Percentiles rank a stretch among this genome's conserved stretches.
These are phyloP conservation scores for Gymnopilus dilepis DNA, from an alignment of 768 basidiomycete species.

Conservation along the genomic window DNA sequence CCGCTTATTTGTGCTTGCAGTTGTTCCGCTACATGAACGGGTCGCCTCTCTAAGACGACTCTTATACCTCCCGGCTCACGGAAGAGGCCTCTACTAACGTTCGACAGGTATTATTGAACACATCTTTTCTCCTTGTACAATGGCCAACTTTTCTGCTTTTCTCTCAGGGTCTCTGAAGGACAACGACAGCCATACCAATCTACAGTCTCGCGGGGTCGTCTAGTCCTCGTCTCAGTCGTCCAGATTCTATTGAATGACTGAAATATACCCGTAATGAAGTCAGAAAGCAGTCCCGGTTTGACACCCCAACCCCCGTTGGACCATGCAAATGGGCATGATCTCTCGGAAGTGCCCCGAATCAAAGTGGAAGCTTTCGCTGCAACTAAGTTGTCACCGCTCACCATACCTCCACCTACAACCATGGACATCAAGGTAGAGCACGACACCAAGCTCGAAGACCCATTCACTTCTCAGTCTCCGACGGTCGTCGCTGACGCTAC, in stretches of 20 bases:
- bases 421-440: constrained; percentile 38
- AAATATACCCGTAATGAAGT: constrained; percentile 27
- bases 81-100: constrained; percentile 22
- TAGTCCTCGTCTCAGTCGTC: constrained; percentile 9
- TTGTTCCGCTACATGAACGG: constrained; percentile 31
- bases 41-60: constrained; percentile 20
- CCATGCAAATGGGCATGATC: constrained; percentile 29
- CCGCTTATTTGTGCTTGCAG: constrained; percentile 27
- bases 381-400: constrained; percentile 29
- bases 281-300: constrained; percentile 26
- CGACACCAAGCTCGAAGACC: constrained; percentile 33
- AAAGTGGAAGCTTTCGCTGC: constrained; percentile 38
- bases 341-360: constrained; percentile 35
- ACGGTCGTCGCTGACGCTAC: constrained; percentile 38
- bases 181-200: constrained; percentile 16
- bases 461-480: constrained; percentile 42
- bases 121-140: constrained; percentile 18
- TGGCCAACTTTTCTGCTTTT: constrained; percentile 12
- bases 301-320: constrained; percentile 24
- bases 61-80: constrained; percentile 11
- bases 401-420: constrained; percentile 27
- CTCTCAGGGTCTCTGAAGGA: constrained; percentile 19
- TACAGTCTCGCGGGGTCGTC: constrained; percentile 19
- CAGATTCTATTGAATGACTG: constrained; percentile 25
- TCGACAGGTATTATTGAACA: constrained; percentile 16